phyloP scores from a whole-genome alignment of 2,329 filamentous ascomycete genomes.

The Penicillium sp. region DNA sequence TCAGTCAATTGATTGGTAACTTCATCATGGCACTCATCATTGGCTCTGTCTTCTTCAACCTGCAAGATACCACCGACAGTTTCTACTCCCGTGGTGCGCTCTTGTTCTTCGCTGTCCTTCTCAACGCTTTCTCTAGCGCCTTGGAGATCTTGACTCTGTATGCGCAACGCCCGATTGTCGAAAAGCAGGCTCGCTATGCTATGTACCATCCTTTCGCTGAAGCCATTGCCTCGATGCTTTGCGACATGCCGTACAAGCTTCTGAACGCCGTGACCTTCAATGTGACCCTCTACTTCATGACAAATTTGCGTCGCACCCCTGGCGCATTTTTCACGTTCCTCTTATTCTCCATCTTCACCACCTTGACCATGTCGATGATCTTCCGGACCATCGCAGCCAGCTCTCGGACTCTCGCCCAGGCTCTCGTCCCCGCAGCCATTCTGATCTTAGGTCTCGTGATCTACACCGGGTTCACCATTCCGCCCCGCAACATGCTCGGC shows the following conservation, averaged over 20 bases:
- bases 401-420: constrained; percentile 59
- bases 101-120: constrained; percentile 79
- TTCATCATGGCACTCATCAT: constrained; percentile 71
- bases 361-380: constrained; percentile 75
- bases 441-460: constrained; percentile 41
- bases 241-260: constrained; percentile 67
- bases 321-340: constrained; percentile 82
- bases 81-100: constrained; percentile 76
- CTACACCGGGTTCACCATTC: constrained; percentile 44
- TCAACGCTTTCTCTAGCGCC: constrained; percentile 77
- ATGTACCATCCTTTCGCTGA: constrained; percentile 23
- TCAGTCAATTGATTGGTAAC: constrained; percentile 63
- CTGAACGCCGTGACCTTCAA: constrained; percentile 72
- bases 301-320: constrained; percentile 66
- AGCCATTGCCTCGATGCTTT: constrained; percentile 14
- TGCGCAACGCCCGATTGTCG: constrained; percentile 17
- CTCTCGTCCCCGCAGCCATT: constrained; percentile 50
- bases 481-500: constrained; percentile 57
- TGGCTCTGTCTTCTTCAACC: constrained; percentile 73
- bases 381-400: constrained; percentile 73
- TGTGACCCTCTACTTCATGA: constrained; percentile 77
- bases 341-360: constrained; percentile 66
- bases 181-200: constrained; percentile 24
- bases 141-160: constrained; percentile 49
- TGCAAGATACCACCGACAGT: constrained; percentile 57